Conservation (phyloP, 495 filamentous ascomycete species). For the Aspergillus avenaceus region DNA sequence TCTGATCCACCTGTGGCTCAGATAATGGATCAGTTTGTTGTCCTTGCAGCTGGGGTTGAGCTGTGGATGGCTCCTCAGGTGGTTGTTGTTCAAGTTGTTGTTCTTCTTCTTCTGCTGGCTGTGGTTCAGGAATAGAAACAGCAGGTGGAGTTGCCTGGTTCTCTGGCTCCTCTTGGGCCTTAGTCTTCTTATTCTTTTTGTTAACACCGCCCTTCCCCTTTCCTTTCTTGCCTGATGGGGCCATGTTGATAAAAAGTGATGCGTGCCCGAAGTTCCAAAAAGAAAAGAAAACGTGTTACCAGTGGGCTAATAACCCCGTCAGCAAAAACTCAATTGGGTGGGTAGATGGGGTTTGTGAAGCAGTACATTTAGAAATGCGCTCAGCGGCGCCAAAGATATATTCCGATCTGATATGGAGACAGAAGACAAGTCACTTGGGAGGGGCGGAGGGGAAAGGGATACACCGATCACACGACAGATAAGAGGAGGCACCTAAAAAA, state of each 20-base stretch:
- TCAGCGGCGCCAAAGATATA: conserved; percentile 36
- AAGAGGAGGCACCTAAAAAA: conserved; percentile 5
- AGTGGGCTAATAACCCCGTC: conserved; percentile 29
- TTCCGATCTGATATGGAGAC: conserved; percentile 25
- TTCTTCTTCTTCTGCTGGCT: conserved; percentile 9
- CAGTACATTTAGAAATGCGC: conserved; percentile 35
- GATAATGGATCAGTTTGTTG: background rate
- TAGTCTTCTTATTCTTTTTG: conserved; percentile 40
- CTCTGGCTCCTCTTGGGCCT: conserved; percentile 32
- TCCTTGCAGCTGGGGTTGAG: background rate
- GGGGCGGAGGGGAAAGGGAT: conserved; percentile 4
- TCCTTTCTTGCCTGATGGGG: conserved; percentile 31
- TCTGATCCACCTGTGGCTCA: background rate
- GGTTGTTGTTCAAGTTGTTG: conserved; percentile 5
- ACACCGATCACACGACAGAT: conserved; percentile 12
- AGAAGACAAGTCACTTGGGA: conserved; percentile 15
- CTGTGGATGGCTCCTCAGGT: conserved; percentile 4
- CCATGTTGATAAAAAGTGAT: conserved; percentile 30
- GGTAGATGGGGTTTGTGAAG: conserved; percentile 18
- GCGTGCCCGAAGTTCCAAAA: conserved; percentile 31
- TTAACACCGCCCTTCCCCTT: conserved; percentile 34
- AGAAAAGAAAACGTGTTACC: conserved; percentile 39
- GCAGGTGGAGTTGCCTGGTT: conserved; percentile 26
- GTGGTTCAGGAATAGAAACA: conserved; percentile 7
- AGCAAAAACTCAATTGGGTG: conserved; percentile 32